Base-by-base conservation (phyloP, 2,329 filamentous ascomycete genomes). In the Mycosphaerella arachidis region DNA sequence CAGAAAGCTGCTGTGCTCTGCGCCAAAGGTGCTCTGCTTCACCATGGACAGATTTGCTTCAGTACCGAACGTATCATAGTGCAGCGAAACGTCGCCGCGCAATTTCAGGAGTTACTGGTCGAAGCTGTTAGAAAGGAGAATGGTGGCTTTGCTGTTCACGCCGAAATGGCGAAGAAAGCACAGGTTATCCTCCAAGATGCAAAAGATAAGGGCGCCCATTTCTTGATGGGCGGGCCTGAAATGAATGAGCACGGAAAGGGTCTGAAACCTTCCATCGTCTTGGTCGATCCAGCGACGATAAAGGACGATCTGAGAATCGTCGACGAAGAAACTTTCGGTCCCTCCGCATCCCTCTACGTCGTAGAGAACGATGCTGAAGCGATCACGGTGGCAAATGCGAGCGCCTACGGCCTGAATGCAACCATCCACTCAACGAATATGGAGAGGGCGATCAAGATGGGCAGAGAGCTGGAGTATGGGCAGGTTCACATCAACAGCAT, bases 11-110 rank as follows among this genome's bases (percentile, higher is more conserved):
- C 75, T 0, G 55, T 63, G 16, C 53, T 69, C 24, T 68, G 69
- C 40, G 61, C 67, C 2, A 65, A 65, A 31, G 73, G 72, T 4
- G 73, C 71, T 1, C 53, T 54, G 29, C n/a, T 61, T 13, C 70
- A 75, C 67, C 70, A 72, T 53, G 73, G 73, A 4, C 73, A 75
- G 56, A 70, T 75, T 13, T 75, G 73, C 62, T 73, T 75, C 64
- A 69, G 68, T 12, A 74, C 73, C 1, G 73, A 75, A 45, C 66
- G 67, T 1, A 71, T 73, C 45, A 67, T 74, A n/a, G 69, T 74
- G 18, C 61, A 62, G 30, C 37, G 56, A 37, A 61, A 50, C 13
- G 55, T 68, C 6, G 66, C 66, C 13, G 48, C 65, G 18, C 24
- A 63, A 16, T 69, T 68, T 52, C 58, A 63, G 54, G 37, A 63